A percentile compares a stretch with the other conserved stretches of the same genome.
These are phyloP conservation scores for Ogataea henricii DNA, from an alignment of 805 yeast species.

Conservation along the genomic window DNA sequence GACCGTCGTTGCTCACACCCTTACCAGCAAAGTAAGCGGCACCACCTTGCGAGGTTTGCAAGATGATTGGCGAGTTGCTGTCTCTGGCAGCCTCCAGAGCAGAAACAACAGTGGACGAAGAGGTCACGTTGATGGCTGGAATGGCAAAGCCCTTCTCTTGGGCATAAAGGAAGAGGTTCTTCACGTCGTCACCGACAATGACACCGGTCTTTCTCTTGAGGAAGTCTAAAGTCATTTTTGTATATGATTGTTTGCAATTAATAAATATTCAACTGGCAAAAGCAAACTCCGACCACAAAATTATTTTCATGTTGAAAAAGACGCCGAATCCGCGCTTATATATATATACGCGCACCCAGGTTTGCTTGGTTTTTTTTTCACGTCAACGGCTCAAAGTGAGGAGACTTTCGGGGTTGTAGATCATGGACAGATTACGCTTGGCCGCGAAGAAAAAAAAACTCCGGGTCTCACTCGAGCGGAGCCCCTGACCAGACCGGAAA, in stretches of 20 bases:
- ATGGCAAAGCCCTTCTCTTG: slow-evolving; percentile 93
- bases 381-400: slow-evolving; percentile 10
- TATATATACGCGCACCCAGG: background rate
- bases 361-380: slow-evolving; percentile 6
- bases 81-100: slow-evolving; percentile 98
- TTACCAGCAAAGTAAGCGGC: slow-evolving; percentile 99
- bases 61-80: slow-evolving; percentile 88
- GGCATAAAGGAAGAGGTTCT: slow-evolving; percentile 83
- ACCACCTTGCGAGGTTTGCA: slow-evolving; percentile 98
- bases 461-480: slow-evolving; percentile 28
- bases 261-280: background rate
- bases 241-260: slow-evolving; percentile 4
- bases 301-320: background rate
- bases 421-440: slow-evolving; percentile 4
- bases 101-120: slow-evolving; percentile 95
- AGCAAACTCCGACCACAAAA: background rate
- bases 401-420: slow-evolving; percentile 9
- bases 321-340: background rate
- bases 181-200: slow-evolving; percentile 97
- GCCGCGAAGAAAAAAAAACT: slow-evolving; percentile 16
- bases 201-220: slow-evolving; percentile 93
- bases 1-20: slow-evolving; percentile 93
- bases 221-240: slow-evolving; percentile 53
- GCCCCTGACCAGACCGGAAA: slow-evolving; percentile 9
- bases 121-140: slow-evolving; percentile 98